phyloP scores from a whole-genome alignment of 495 filamentous ascomycete species.

The Evansstolkia leycettana region DNA sequence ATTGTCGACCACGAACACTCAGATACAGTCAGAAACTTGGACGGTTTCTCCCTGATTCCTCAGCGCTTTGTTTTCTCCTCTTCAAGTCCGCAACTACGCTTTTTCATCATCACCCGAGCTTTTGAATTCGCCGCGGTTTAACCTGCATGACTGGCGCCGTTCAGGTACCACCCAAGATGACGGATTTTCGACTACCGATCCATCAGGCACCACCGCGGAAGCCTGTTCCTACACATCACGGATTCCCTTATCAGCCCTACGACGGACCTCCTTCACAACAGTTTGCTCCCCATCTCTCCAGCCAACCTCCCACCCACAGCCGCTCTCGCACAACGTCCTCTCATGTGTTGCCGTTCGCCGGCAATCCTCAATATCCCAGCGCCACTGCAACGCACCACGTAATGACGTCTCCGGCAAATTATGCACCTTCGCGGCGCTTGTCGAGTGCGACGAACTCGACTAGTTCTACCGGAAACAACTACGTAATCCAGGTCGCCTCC shows the following conservation, averaged over 20 bases:
- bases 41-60: too few relatives aligned
- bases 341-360: slow-evolving; percentile 36
- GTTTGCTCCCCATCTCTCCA: slow-evolving; percentile 19
- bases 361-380: slow-evolving; percentile 17
- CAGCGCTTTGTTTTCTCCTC: too few relatives aligned
- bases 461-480: slow-evolving; percentile 35
- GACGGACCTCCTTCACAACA: slow-evolving; percentile 14
- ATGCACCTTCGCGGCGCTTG: slow-evolving; percentile 44
- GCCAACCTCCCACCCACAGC: slow-evolving; percentile 28
- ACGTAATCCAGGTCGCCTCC: slow-evolving; percentile 29
- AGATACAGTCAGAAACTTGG: too few relatives aligned
- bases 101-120: too few relatives aligned
- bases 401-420: slow-evolving; percentile 19
- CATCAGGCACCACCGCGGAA: slow-evolving; percentile 27
- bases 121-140: not conserved
- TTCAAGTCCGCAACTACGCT: too few relatives aligned
- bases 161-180: slow-evolving; percentile 22
- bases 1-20: too few relatives aligned
- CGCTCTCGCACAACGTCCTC: slow-evolving; percentile 51
- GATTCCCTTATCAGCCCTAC: slow-evolving; percentile 22
- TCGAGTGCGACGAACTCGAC: slow-evolving; percentile 70
- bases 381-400: slow-evolving; percentile 16
- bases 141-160: slow-evolving; percentile 19
- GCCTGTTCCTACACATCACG: slow-evolving; percentile 18
- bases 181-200: slow-evolving; percentile 30